Conservation (phyloP, 2,329 filamentous ascomycete species). For the Gyromitra esculenta region DNA sequence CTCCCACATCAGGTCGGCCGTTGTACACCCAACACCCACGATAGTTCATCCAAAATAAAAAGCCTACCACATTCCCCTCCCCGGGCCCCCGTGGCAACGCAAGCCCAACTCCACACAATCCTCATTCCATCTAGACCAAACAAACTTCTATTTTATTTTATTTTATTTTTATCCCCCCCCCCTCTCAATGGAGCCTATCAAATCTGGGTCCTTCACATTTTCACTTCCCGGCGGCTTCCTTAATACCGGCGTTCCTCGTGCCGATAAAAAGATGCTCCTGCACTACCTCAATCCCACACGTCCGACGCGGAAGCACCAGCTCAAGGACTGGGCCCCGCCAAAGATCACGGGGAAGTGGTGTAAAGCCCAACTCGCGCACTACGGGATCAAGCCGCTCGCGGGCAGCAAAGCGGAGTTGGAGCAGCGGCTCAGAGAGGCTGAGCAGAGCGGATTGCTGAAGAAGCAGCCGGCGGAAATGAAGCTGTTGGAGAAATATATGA, state of each 20-base stretch:
- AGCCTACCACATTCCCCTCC: background rate
- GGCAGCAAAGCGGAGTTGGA: slow-evolving; percentile 50
- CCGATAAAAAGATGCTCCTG: slow-evolving; percentile 42
- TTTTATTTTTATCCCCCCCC: too few species aligned
- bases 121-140: background rate
- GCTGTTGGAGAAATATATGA: slow-evolving; percentile 53
- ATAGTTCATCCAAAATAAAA: background rate
- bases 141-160: background rate
- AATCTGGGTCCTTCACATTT: slow-evolving; percentile 49
- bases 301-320: slow-evolving; percentile 35
- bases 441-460: slow-evolving; percentile 40
- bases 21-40: background rate
- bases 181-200: slow-evolving; percentile 47
- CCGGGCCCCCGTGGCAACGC: slow-evolving; percentile 22
- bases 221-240: slow-evolving; percentile 38
- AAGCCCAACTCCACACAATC: slow-evolving; percentile 1
- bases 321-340: slow-evolving; percentile 39
- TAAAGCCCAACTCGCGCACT: slow-evolving; percentile 53
- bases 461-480: slow-evolving; percentile 50
- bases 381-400: slow-evolving; percentile 46
- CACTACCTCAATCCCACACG: slow-evolving; percentile 36
- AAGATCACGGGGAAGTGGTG: slow-evolving; percentile 50
- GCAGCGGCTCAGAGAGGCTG: slow-evolving; percentile 39
- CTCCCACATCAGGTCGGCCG: slow-evolving; percentile 16
- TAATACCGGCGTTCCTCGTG: slow-evolving; percentile 41